Base-by-base conservation (phyloP, 2,329 filamentous ascomycete genomes). In the Aspergillus sp. region DNA sequence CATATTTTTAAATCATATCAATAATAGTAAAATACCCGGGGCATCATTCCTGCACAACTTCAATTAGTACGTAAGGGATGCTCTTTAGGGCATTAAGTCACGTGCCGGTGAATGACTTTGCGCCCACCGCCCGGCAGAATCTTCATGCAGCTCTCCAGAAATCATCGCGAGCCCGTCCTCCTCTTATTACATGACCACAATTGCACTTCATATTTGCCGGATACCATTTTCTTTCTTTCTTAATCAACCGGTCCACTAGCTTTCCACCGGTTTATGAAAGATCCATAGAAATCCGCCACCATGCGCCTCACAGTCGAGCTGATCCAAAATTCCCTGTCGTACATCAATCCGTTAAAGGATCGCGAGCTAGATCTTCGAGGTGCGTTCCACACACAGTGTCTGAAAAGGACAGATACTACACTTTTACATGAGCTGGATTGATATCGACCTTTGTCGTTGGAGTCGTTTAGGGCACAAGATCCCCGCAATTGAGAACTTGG, bases 291-390 rank as follows among this genome's bases (percentile, higher is more conserved):
- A 31, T 15, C 64, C 65, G 60, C 69, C 73, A 80, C 64, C 48
- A 98, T 99, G 95, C 89, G 93, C 84, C 87, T 99, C 80, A 97
- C 93, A 63, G 88, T 91, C 68, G 95, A 98, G 77, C 87, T 98
- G 72, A 96, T 99, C 80, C 86, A 91, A 78, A 88, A 86, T 77
- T 96, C 95, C 74, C 89, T 96, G 68, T 97, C 93, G 76, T 99
- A 97, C 84, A 90, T 98, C 79, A 99, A 98, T 80, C 93, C 93
- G 75, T 86, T 99, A 77, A 96, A 95, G 81, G 95, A 99, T 85
- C 91, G 95, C 78, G 95, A 99, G 86, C 87, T 99, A 77, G 93
- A 98, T 83, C 91, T 99, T 71, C 88, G 95, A 96, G 95, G 95
- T 98, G 90, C 87, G 92, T 86, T 63, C 54, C 57, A 64, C 51